Conservation (phyloP, 495 filamentous ascomycete genomes). For the Penicillium bovifimosum region DNA sequence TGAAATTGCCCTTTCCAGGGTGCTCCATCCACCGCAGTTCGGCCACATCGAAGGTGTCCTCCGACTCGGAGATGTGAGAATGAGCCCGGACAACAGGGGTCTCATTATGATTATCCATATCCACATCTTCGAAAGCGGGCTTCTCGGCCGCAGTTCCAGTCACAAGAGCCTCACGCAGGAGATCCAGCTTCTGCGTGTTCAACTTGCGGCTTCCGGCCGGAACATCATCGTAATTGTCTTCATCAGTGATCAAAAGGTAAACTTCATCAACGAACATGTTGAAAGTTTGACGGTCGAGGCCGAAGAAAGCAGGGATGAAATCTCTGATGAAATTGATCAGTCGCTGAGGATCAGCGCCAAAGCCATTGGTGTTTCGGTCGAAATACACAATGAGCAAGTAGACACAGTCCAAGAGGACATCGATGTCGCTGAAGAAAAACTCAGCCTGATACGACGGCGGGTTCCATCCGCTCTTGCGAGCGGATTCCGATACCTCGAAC, state of each 20-base stretch:
- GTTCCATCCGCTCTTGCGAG: conserved; percentile 54
- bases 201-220: conserved; percentile 49
- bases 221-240: conserved; percentile 54
- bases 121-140: conserved; percentile 70
- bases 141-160: conserved; percentile 52
- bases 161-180: conserved; percentile 83
- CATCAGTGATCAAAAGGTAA: conserved; percentile 52
- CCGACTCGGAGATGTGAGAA: conserved; percentile 42
- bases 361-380: conserved; percentile 60
- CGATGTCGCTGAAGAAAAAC: conserved; percentile 66
- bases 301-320: conserved; percentile 87
- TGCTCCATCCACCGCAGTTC: conserved; percentile 57
- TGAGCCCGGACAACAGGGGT: conserved; percentile 67
- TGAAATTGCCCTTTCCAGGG: conserved; percentile 46
- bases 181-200: conserved; percentile 69
- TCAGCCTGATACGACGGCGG: conserved; percentile 65
- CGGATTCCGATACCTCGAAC: conserved; percentile 74
- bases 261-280: conserved; percentile 71
- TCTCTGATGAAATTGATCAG: conserved; percentile 79
- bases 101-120: conserved; percentile 70
- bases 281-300: conserved; percentile 68
- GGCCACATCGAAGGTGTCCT: conserved; percentile 42
- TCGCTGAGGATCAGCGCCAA: conserved; percentile 65
- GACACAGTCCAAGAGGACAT: conserved; percentile 74
- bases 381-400: conserved; percentile 73